Base-by-base conservation (phyloP, 169 alveolate species). In the Cryptosporidium ubiquitum region DNA sequence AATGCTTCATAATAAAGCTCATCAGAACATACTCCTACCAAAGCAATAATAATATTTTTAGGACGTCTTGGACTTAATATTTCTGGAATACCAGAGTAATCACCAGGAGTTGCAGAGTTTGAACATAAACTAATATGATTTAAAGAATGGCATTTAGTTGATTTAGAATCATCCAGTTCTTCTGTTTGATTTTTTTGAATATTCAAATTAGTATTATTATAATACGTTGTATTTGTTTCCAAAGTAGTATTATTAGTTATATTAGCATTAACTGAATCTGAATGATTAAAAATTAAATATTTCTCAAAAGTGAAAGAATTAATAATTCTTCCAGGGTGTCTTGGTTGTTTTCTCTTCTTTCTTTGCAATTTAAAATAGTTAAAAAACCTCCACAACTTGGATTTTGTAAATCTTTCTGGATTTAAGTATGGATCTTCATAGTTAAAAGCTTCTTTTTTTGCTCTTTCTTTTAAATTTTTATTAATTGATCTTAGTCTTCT, bases 1-100 rank as follows among this genome's bases (percentile, higher is more conserved):
- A 79, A 79, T 42, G 89, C 89, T 29, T 79, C 89, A 37, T 39
- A 79, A 44, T 79, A 79, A 37, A 79, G 12, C 42, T 79, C 35
- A 60, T 79, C 89, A 16, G 89, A 79, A 14, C 89, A 23, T 64
- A 79, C 75, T 20, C 89, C 89, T n/a, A 79, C 6, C 23, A 79
- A 23, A 23, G 75, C 68, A 6, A 79, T 42, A 1, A 79, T 79
- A 26, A 79, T 31, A 23, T 79, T 61, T 73, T 79, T 79, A 26
- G 89, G 89, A 18, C 89, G 74, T 79, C 89, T 79, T 61, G 73
- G 89, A 0, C 35, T 23, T 10, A 35, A 61, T 1, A 73, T 39
- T 5, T 26, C 31, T 3, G 40, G 58, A 29, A 35, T 12, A 18
- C 85, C 71, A 6, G 85, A 73, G 37, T n/a, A 73, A 40, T 73